These are phyloP conservation scores for Candida ipomoeae DNA, from an alignment of 805 yeast genomes.

Conservation along the genomic window DNA sequence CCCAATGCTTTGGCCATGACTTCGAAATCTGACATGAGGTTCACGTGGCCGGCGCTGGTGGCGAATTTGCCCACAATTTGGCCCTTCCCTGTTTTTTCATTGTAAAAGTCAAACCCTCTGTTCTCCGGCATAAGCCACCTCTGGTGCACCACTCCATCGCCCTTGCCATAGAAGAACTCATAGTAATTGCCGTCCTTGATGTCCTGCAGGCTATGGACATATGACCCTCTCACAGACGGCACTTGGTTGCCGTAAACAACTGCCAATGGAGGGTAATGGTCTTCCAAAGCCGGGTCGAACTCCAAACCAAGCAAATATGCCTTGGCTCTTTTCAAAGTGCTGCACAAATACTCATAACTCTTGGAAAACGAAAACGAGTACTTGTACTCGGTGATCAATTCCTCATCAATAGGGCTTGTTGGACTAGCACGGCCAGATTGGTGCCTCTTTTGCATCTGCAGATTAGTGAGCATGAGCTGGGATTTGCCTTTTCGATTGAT, in stretches of 20 bases:
- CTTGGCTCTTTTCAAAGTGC: slow-evolving; percentile 59
- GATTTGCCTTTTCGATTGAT: slow-evolving; percentile 14
- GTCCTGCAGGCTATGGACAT: slow-evolving; percentile 58
- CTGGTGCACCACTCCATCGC: slow-evolving; percentile 90
- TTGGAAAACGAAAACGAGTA: slow-evolving; percentile 45
- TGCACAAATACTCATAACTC: slow-evolving; percentile 58
- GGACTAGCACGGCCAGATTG: slow-evolving; percentile 17
- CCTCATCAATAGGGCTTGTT: slow-evolving; percentile 8
- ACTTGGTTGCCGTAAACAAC: slow-evolving; percentile 75
- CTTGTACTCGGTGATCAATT: slow-evolving; percentile 8
- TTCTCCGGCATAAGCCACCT: slow-evolving; percentile 77
- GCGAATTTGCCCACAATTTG: slow-evolving; percentile 66
- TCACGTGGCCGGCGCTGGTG: slow-evolving; percentile 71
- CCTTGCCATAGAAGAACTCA: slow-evolving; percentile 80
- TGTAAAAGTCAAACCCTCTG: slow-evolving; percentile 50
- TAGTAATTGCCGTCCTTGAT: slow-evolving; percentile 68
- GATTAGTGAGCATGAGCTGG: slow-evolving; percentile 16
- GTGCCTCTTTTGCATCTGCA: slow-evolving; percentile 25
- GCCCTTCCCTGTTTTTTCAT: slow-evolving; percentile 30
- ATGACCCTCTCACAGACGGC: slow-evolving; percentile 81
- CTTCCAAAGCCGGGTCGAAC: slow-evolving; percentile 43
- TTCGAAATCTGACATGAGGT: slow-evolving; percentile 67
- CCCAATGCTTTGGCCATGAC: slow-evolving; percentile 68
- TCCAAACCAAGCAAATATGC: slow-evolving; percentile 54
- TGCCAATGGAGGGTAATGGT: slow-evolving; percentile 75